Base-by-base conservation (phyloP, 2,329 filamentous ascomycete species). In the Fusarium sp. region DNA sequence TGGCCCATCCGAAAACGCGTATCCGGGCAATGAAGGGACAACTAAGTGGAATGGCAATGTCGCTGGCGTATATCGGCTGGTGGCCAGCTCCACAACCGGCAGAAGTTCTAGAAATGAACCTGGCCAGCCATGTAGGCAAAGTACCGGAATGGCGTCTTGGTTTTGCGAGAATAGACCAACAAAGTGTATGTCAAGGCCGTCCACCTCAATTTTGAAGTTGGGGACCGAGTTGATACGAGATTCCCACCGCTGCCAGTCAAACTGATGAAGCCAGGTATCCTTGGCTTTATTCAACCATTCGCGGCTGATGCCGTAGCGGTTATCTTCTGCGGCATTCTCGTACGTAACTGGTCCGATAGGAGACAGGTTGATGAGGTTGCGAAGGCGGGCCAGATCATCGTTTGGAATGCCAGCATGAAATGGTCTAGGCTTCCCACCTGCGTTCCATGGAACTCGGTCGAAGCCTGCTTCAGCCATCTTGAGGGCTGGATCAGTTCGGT, bases 51-150 rank as follows among this genome's bases (percentile, higher is more conserved):
- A 90, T 0, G 88, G 88, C 15, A 90, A 77, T 1, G 78, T 80
- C 1, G 83, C 77, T 0, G 86, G 81, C 0, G 82, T 82, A 72
- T 89, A 89, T 56, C 84, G 84, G 3, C 79, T 72, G 28, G 75
- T 75, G 2, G 90, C 75, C 4, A 86, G 43, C 2, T 82, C 73
- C 56, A 90, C 73, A 8, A 88, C 78, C 2, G 82, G 83, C 3
- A 90, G 71, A 69, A 90, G 90, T 65, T 90, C 89, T 1, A 86
- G 73, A 62, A 89, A 86, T 1, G 80, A 83, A 65, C 80, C 78
- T 2, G 87, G 87, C 86, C 86, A 89, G 47, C 88, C 88, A 65
- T 89, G 87, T n/a, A 86, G 73, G 11, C 88, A 79, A 3, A 83
- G 68, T 10, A 89, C 68, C 0, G 88, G 87, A 1, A 85, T 79